These are phyloP conservation scores for Candida andamanensis DNA, from an alignment of 805 yeast species.

Conservation along the genomic window DNA sequence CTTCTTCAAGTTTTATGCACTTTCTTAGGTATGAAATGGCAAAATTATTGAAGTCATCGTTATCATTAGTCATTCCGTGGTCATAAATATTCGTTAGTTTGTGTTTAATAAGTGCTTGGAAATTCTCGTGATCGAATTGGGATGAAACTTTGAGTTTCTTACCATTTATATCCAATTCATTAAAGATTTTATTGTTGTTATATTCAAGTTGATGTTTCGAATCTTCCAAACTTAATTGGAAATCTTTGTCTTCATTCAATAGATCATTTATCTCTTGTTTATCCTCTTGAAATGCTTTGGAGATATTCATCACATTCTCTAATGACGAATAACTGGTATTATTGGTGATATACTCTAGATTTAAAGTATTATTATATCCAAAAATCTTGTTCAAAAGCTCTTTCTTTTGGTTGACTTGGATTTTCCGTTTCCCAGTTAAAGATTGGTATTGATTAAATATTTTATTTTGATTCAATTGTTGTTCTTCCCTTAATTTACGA, in stretches of 20 bases:
- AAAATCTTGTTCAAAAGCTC: constrained; percentile 34
- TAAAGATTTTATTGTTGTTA: constrained; percentile 3
- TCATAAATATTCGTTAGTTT: constrained; percentile 20
- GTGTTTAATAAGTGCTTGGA: constrained; percentile 16
- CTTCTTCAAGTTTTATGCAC: constrained; percentile 19
- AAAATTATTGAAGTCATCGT: constrained; percentile 22
- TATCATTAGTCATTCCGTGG: constrained; percentile 4
- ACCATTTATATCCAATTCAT: constrained; percentile 2
- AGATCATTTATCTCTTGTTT: constrained; percentile 33
- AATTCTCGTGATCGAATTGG: constrained; percentile 18
- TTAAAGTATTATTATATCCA: constrained; percentile 34
- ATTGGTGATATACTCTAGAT: constrained; percentile 37
- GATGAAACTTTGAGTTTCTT: background rate
- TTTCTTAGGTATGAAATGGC: constrained; percentile 24
- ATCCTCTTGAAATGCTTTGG: constrained; percentile 38
- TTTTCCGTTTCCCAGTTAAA: constrained; percentile 29
- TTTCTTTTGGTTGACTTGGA: constrained; percentile 36
- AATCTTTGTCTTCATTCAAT: constrained; percentile 30
- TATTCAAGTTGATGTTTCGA: constrained; percentile 15
- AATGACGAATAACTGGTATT: constrained; percentile 34
- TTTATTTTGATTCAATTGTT: constrained; percentile 28
- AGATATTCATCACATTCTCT: constrained; percentile 32
- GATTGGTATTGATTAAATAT: constrained; percentile 30
- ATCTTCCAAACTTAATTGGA: constrained; percentile 19
- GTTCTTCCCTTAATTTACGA: constrained; percentile 26